A percentile compares a stretch with the other conserved stretches of the same genome.
Evolutionary conservation across 805 yeast species (phyloP).

Genomic region (Metschnikowia chrysomelidarum): DNA sequence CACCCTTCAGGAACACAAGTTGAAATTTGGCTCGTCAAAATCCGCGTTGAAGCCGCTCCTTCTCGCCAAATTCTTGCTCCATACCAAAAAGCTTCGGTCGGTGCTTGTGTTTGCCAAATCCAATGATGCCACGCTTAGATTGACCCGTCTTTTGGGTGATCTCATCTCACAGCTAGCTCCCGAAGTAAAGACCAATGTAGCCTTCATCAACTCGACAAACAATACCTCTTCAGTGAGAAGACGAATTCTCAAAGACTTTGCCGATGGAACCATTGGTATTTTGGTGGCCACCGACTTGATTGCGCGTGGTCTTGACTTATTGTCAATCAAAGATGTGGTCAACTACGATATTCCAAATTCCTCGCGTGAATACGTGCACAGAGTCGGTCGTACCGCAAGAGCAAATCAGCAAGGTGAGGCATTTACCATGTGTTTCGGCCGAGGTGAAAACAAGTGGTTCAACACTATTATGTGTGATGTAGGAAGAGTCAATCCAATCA

Average conservation of each 20-base stretch:
- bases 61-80: conserved; percentile 53
- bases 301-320: conserved; percentile 92
- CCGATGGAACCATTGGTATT: conserved; percentile 49
- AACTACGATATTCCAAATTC: conserved; percentile 91
- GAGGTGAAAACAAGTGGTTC: conserved; percentile 72
- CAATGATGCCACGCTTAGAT: conserved; percentile 83
- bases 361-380: conserved; percentile 88
- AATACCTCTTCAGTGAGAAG: conserved; percentile 49
- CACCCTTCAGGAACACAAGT: conserved; percentile 45
- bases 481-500: conserved; percentile 30
- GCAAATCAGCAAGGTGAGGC: conserved; percentile 82
- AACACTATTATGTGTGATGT: conserved; percentile 49
- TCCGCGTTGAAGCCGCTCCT: conserved; percentile 69
- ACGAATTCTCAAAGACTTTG: conserved; percentile 59
- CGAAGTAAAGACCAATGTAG: conserved; percentile 15
- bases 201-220: conserved; percentile 59
- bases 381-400: conserved; percentile 97
- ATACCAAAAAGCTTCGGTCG: conserved; percentile 30
- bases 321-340: conserved; percentile 66
- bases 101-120: conserved; percentile 69
- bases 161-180: conserved; percentile 30
- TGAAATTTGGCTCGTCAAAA: conserved; percentile 38
- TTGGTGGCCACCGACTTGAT: conserved; percentile 84
- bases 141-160: conserved; percentile 57
- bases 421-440: conserved; percentile 68